These are phyloP conservation scores for Pyrus betulifolia DNA, from an alignment of 306 rosid genomes.

Conservation along the genomic window DNA sequence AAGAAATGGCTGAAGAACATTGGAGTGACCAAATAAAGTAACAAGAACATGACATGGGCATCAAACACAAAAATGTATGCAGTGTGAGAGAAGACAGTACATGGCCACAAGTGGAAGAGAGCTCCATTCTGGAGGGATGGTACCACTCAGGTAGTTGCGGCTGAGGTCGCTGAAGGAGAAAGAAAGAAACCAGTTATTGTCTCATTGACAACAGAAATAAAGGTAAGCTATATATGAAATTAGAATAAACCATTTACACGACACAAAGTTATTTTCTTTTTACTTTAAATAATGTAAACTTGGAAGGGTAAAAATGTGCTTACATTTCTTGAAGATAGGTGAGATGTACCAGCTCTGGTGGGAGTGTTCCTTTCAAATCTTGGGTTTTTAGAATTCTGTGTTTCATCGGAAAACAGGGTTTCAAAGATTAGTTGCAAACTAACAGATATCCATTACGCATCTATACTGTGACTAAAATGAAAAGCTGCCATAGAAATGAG, in stretches of 20 bases:
- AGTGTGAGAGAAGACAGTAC: neutral
- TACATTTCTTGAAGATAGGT: conserved; percentile 51
- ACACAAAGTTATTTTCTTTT: neutral
- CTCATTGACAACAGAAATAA: neutral
- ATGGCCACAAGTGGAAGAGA: conserved; percentile 3
- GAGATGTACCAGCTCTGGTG: conserved; percentile 32
- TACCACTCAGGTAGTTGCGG: conserved; percentile 29
- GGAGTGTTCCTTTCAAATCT: conserved; percentile 50
- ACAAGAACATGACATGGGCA: neutral
- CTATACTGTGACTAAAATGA: no score
- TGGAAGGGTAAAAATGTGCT: neutral
- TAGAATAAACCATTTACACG: neutral
- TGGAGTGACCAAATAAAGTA: neutral
- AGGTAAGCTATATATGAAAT: neutral
- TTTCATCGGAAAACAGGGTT: neutral
- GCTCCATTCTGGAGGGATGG: conserved; percentile 27
- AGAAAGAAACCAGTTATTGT: neutral
- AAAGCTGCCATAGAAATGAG: neutral
- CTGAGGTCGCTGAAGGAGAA: conserved; percentile 22
- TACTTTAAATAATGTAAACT: neutral
- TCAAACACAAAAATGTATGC: neutral
- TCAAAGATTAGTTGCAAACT: neutral
- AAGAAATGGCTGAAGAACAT: neutral
- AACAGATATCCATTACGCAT: neutral
- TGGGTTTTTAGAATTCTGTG: conserved; percentile 40